Base-by-base conservation (phyloP, 2,329 filamentous ascomycete species). In the Myriosclerotinia scirpicola region DNA sequence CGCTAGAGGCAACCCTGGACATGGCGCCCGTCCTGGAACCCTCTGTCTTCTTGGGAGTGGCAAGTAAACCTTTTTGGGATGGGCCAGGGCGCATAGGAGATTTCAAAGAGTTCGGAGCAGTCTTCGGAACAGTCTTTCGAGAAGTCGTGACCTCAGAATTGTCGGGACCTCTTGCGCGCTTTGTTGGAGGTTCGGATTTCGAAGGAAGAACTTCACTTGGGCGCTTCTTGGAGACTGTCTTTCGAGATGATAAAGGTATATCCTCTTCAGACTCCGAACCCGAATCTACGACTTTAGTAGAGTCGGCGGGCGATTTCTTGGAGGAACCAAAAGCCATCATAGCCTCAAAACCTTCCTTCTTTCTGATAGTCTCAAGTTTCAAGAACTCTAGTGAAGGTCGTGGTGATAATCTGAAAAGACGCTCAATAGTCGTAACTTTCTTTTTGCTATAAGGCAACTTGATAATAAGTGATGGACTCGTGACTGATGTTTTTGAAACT, bases 1-100 rank as follows among this genome's bases (percentile, higher is more conserved):
- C 79, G 15, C 69, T 73, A 7, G 77, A 78, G 38, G 80, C 79
- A 17, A 78, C 75, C 50, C 77, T 77, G 55, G 78, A 78, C 75
- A 79, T 77, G 30, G 74, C 72, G 3, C 73, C 44, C 71, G 72
- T 71, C 76, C 80, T 74, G 58, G 73, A 69, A 11, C 71, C 69
- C 34, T 76, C 66, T 30, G 79, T 79, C 71, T 80, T 82, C 66
- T 78, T 79, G 0, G 81, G 79, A 1, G 81, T 82, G 17, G 77
- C 71, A 36, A 79, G 76, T 17, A 71, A 69, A 62, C 55, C 69
- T 62, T 71, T 76, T 48, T 73, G 69, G n/a, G 65, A 68, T 20
- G 67, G n/a, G 14, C 60, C 53, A 42, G 63, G 67, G 71, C 65
- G 72, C 67, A 74, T 71, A 46, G 77, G 75, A n/a, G 78, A 76